Conservation (phyloP, 768 basidiomycete genomes). For the Pleurotus tuoliensis region DNA sequence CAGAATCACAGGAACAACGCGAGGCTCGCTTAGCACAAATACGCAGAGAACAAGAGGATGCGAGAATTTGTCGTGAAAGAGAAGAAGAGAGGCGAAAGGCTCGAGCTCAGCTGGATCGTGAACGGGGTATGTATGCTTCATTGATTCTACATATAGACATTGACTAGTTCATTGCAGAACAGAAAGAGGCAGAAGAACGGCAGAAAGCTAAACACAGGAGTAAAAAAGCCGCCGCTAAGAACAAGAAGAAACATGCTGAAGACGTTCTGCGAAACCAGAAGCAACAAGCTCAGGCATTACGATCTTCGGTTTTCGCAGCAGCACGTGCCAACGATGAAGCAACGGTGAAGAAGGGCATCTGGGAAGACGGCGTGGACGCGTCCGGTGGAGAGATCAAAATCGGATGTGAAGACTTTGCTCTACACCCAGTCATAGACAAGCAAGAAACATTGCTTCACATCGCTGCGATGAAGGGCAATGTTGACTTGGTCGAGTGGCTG, state of each 20-base stretch:
- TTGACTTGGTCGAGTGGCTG: conserved; percentile 62
- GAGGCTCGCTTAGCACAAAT: conserved; percentile 43
- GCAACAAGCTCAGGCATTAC: conserved; percentile 47
- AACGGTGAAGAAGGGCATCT: conserved; percentile 60
- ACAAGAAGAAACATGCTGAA: conserved; percentile 45
- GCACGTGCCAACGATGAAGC: conserved; percentile 51
- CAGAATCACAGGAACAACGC: conserved; percentile 52
- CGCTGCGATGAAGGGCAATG: conserved; percentile 50
- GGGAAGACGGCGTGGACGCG: conserved; percentile 69
- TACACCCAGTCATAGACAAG: conserved; percentile 44
- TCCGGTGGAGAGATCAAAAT: conserved; percentile 64
- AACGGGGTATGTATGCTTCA: conserved; percentile 37
- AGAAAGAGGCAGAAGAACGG: conserved; percentile 50
- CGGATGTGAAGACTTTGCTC: conserved; percentile 50
- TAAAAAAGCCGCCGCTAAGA: conserved; percentile 55
- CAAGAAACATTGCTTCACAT: conserved; percentile 71
- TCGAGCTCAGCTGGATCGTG: conserved; percentile 39
- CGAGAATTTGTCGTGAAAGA: conserved; percentile 46
- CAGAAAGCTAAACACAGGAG: conserved; percentile 49
- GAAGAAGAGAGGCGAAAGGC: conserved; percentile 49
- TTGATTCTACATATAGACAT: not conserved
- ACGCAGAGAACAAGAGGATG: conserved; percentile 52
- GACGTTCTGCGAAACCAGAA: conserved; percentile 42
- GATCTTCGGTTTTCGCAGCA: conserved; percentile 63
- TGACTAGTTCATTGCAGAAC: conserved; percentile 34